These are phyloP conservation scores for Colletotrichum sp. DNA, from an alignment of 2,329 filamentous ascomycete species.

Conservation along the genomic window DNA sequence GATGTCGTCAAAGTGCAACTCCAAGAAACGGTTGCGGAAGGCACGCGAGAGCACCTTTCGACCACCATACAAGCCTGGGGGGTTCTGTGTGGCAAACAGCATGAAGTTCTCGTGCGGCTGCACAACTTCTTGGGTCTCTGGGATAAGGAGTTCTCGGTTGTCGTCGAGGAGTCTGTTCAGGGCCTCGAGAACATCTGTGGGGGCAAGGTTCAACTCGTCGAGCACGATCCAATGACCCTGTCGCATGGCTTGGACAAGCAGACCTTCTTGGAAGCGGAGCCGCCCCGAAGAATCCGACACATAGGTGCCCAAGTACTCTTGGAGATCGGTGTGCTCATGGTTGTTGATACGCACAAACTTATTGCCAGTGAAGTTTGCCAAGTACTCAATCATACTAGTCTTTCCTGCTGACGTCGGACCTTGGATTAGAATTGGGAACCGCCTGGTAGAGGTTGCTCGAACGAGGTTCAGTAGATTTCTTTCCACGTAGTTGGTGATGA, in stretches of 20 bases:
- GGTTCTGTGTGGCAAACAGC: conserved; percentile 98
- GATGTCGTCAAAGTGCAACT: conserved; percentile 98
- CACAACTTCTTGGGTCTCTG: conserved; percentile 94
- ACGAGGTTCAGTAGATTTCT: conserved; percentile 94
- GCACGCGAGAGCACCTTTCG: conserved; percentile 91
- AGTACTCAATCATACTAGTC: conserved; percentile 98
- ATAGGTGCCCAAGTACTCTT: conserved; percentile 97
- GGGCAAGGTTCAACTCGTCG: conserved; percentile 95
- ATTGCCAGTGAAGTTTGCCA: conserved; percentile 96
- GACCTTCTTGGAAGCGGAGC: conserved; percentile 88
- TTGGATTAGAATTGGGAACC: conserved; percentile 94
- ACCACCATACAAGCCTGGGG: conserved; percentile 92
- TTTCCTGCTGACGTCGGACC: conserved; percentile 97
- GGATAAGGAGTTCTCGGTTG: conserved; percentile 92
- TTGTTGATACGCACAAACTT: conserved; percentile 99
- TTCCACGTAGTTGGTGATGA: conserved; percentile 94
- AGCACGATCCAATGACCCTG: conserved; percentile 98
- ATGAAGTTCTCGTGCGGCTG: conserved; percentile 94
- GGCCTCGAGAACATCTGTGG: conserved; percentile 95
- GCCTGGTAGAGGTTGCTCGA: conserved; percentile 86
- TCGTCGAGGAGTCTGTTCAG: conserved; percentile 95
- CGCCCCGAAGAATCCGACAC: conserved; percentile 85
- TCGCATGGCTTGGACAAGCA: conserved; percentile 89
- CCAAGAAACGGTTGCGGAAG: conserved; percentile 95
- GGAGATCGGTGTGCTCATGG: conserved; percentile 96